Base-by-base conservation (phyloP, 352 stramenopile species). In the Phytophthora nicotianae region DNA sequence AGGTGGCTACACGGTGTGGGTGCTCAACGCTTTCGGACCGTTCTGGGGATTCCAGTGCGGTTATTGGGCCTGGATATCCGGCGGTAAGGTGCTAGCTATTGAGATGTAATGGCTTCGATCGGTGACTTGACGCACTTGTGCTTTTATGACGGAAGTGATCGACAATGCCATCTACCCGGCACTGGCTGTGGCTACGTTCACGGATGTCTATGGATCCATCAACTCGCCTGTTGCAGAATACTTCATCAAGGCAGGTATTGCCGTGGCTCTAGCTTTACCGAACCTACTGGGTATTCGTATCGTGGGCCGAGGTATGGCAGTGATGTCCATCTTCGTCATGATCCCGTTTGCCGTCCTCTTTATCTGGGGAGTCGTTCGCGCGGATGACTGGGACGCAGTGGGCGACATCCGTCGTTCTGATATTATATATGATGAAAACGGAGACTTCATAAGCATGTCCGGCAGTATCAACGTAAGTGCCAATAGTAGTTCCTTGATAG, bases 151-250 rank as follows among this genome's bases (percentile, higher is more conserved):
- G 14, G 11, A 50, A 50, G 90, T 93, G 11, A 91, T 92, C 40
- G 91, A 98, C 77, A 98, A 97, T 71, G 86, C 92, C 11, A 87
- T 98, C 50, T 98, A 98, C 72, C 91, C 93, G 5, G 83, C 92
- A 20, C 74, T 98, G 10, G 70, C 75, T 21, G 71, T 87, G 38
- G 62, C 70, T 5, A 74, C 63, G 40, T 76, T 87, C 48, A 77
- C 66, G 14, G 70, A 84, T 27, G 70, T 70, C 24, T 81, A 71
- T 26, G 73, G 71, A 13, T 66, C 56, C 9, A 58, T 85, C 21
- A 56, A 67, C 21, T 71, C 62, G n/a, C 45, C 65, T 2, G 46
- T 70, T 16, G 55, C 45, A 5, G 58, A 79, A 24, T 87, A 83
- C 48, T 56, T 81, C 27, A 49, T 85, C 51, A 83, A 82, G 48